Evolutionary conservation across 2,329 filamentous ascomycete genomes (phyloP), one percentile per base, ranked within the genome.

Genomic region (Alternaria ethzedia): DNA sequence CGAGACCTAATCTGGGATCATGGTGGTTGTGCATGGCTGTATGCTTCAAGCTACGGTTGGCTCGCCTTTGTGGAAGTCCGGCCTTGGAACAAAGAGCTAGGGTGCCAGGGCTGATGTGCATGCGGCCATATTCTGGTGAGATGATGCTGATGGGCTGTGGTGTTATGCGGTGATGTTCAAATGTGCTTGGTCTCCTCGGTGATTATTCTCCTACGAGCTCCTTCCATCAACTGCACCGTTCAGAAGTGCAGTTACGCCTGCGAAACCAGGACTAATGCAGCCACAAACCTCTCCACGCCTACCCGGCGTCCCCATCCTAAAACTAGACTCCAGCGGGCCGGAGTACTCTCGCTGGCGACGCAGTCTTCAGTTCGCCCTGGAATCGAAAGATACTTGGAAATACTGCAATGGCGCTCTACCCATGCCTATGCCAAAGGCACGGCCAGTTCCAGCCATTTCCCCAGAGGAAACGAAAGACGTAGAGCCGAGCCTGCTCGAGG

Each of bases 351-450:
- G 76, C 67, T 79, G 77, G 77, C 66, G 75, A 57, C 70, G 76
- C 10, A 68, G 69, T 32, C 63, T 79, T n/a, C 72, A 72, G 55
- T 74, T 69, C 36, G 75, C 74, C 10, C 71, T 77, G 61, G 71
- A 68, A 55, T 68, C 68, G 30, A 78, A 77, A 63, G 74, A 70
- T 56, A 72, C 65, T 4, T 79, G 77, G 77, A 74, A 69, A 50
- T 74, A 76, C 49, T 79, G 77, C 54, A 72, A 76, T 67, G 77
- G 77, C 36, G 55, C 65, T 25, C 59, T 44, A 41, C 70, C 71
- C 6, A 78, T 78, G 77, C 77, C 77, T 1, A 79, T 79, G 77
- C 77, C 77, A 4, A 70, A 71, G 25, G 66, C 69, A 15, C 70
- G 70, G 32, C 68, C 70, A 15, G 70, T 66, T 50, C 65, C 32